Percentiles rank a stretch among this genome's conserved stretches.
Evolutionary conservation across 192 early-diverging fungal species (phyloP).

Genomic region (Coemansia sp.): DNA sequence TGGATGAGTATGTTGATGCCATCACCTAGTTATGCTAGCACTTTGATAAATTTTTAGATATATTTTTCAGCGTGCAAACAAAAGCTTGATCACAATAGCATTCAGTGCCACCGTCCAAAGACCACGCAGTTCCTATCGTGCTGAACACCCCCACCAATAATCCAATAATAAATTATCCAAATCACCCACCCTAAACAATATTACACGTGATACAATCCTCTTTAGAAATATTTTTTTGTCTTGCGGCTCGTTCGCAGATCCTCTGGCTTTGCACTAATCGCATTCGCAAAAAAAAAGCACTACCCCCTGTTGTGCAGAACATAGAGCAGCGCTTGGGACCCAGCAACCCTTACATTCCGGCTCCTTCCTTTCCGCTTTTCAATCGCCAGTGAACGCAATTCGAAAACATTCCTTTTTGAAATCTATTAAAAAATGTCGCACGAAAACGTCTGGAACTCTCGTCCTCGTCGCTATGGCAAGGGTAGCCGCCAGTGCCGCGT

Average conservation of each 20-base stretch:
- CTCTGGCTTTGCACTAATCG: neutral
- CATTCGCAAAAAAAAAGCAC: neutral
- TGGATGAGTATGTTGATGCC: conserved; percentile 61
- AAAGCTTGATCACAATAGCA: too few relatives aligned
- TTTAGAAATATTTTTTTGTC: conserved; percentile 7
- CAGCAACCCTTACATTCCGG: neutral
- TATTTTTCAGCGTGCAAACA: too few relatives aligned
- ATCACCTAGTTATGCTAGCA: neutral
- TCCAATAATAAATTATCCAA: neutral
- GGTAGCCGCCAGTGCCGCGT: conserved; percentile 99
- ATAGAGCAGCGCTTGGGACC: neutral
- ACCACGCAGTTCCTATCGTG: too few relatives aligned
- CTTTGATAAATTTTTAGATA: too few relatives aligned
- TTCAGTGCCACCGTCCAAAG: too few relatives aligned
- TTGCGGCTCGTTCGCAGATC: neutral
- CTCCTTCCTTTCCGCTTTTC: conserved; percentile 15
- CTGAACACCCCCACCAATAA: conserved; percentile 1
- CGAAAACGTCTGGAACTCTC: conserved; percentile 96
- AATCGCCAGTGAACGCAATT: conserved; percentile 18
- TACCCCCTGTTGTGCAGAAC: neutral
- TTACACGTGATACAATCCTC: neutral
- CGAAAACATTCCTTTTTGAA: conserved; percentile 4
- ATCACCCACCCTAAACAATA: conserved; percentile 1
- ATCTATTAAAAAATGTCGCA: conserved; percentile 84
- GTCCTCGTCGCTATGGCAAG: conserved; percentile 95